Evolutionary conservation across 352 stramenopile genomes (phyloP).

Genomic region (Phytophthora capsici): DNA sequence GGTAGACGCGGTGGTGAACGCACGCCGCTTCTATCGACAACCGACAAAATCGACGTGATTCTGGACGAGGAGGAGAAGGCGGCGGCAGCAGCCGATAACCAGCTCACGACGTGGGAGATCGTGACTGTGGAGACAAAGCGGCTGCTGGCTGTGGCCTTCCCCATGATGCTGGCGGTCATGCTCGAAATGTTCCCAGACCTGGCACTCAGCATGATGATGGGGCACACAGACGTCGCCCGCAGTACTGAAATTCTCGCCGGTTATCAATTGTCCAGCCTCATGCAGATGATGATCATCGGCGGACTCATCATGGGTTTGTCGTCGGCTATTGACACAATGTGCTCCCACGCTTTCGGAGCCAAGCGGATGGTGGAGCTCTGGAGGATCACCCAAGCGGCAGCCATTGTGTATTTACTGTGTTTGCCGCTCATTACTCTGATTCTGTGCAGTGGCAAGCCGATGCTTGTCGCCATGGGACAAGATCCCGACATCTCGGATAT

Average conservation of each 20-base stretch:
- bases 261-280: slow-evolving; percentile 54
- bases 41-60: slow-evolving; percentile 40
- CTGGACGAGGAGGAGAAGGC: slow-evolving; percentile 48
- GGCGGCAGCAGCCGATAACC: slow-evolving; percentile 29
- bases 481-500: slow-evolving; percentile 52
- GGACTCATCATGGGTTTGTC: slow-evolving; percentile 58
- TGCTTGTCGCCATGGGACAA: slow-evolving; percentile 62
- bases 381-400: slow-evolving; percentile 63
- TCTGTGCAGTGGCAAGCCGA: slow-evolving; percentile 48
- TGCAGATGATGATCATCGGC: slow-evolving; percentile 62
- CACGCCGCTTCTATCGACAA: slow-evolving; percentile 38
- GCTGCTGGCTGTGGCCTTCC: slow-evolving; percentile 43
- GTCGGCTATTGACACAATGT: slow-evolving; percentile 71
- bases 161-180: slow-evolving; percentile 54
- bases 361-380: slow-evolving; percentile 64
- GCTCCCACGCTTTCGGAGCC: slow-evolving; percentile 69
- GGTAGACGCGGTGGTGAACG: slow-evolving; percentile 9
- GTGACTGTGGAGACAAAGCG: slow-evolving; percentile 40
- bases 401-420: slow-evolving; percentile 54
- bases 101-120: slow-evolving; percentile 41
- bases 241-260: slow-evolving; percentile 66
- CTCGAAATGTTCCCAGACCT: slow-evolving; percentile 59
- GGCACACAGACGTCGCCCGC: slow-evolving; percentile 50
- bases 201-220: slow-evolving; percentile 68
- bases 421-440: slow-evolving; percentile 45